Evolutionary conservation across 2,329 filamentous ascomycete species (phyloP), one percentile per base, ranked within the genome.

Genomic region (Fusarium sp.): DNA sequence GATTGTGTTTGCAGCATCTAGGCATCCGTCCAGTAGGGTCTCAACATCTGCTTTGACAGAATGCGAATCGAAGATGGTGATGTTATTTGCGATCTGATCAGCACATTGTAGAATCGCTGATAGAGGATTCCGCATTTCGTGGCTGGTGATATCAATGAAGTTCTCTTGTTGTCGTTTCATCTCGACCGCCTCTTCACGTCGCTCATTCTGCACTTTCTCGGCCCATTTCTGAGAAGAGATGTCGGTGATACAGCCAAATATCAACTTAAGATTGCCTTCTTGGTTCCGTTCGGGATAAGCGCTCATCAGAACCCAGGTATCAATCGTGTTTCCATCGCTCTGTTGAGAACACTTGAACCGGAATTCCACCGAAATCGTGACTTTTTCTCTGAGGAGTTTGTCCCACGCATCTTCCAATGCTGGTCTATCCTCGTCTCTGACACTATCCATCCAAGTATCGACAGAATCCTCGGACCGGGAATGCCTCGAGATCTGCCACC

Each of bases 211-310:
- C 38, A 94, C 90, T 52, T 92, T 91, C 81, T 97, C 94, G 2
- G 94, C 94, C 86, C 92, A 92, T 80, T 97, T 97, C 79, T 96
- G 93, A 60, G 93, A 89, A 23, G 92, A 94, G 72, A 97, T 97
- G 78, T 97, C 94, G 0, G 94, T 96, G 58, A 97, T 92, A 78
- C 91, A 93, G 59, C 93, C 93, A 75, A 95, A 95, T 6, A 95
- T 91, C 69, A 91, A 90, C 82, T 94, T 94, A 58, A 95, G 86
- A 33, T 85, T 83, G 7, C 92, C 92, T 33, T 89, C 83, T 3
- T 85, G 83, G 69, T 92, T 87, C 76, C 88, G 92, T 75, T 95
- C 93, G 0, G 93, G 93, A 74, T 92, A 94, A 0, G 92, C 93
- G 62, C 89, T 93, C 86, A 95, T 92, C 35, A 95, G 82, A 2